Conservation (phyloP, 371 early-diverging fungal species). For the Furculomyces boomerangus region DNA sequence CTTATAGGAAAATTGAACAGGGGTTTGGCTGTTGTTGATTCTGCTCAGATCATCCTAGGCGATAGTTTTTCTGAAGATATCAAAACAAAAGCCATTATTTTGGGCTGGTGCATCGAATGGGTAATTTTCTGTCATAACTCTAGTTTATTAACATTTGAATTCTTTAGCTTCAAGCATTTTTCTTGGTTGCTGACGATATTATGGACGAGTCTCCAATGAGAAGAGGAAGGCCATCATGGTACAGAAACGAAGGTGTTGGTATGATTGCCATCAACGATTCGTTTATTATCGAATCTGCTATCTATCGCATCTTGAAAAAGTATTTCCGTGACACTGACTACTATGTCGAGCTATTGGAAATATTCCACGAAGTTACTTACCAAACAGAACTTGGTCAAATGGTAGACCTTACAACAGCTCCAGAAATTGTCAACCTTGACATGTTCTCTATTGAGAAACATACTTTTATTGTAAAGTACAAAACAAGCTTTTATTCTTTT, state of each 20-base stretch:
- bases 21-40: constrained; percentile 82
- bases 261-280: constrained; percentile 88
- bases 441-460: constrained; percentile 83
- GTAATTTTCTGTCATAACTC: background rate
- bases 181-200: constrained; percentile 94
- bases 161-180: constrained; percentile 72
- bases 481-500: constrained; percentile 98
- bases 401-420: constrained; percentile 90
- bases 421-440: constrained; percentile 76
- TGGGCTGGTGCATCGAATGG: constrained; percentile 94
- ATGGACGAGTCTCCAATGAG: constrained; percentile 92
- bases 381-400: constrained; percentile 96
- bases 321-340: constrained; percentile 65
- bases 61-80: constrained; percentile 50
- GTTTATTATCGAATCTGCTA: constrained; percentile 76
- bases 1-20: constrained; percentile 82
- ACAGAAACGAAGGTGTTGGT: constrained; percentile 63
- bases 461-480: constrained; percentile 84
- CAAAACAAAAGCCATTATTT: constrained; percentile 63
- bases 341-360: constrained; percentile 77
- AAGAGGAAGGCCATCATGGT: constrained; percentile 94
- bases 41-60: constrained; percentile 57
- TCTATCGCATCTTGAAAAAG: constrained; percentile 80
- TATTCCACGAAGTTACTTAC: constrained; percentile 85
- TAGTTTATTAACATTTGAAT: background rate